Evolutionary conservation across 345 rosid species (phyloP).

Genomic region (Citrus hindsii): DNA sequence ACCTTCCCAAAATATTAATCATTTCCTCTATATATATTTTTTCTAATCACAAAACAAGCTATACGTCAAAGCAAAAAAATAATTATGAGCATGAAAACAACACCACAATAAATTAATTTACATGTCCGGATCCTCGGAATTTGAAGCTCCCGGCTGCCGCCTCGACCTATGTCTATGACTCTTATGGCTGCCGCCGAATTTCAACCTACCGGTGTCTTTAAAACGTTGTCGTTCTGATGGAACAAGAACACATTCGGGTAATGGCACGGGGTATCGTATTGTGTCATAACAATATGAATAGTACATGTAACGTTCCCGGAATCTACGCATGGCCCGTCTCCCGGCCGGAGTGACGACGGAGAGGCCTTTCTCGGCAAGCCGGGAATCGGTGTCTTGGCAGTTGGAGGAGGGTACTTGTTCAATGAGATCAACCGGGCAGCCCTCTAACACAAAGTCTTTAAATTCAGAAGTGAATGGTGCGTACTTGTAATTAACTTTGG

Average conservation of each 20-base stretch:
- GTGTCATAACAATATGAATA: slow-evolving; percentile 88
- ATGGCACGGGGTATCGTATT: slow-evolving; percentile 46
- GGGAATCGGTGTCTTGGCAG: slow-evolving; percentile 30
- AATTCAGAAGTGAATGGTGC: slow-evolving; percentile 77
- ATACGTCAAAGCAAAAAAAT: neutral
- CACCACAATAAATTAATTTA: neutral
- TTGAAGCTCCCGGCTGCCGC: slow-evolving; percentile 18
- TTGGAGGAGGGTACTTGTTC: slow-evolving; percentile 31
- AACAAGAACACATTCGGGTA: slow-evolving; percentile 64
- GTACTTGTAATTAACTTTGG: slow-evolving; percentile 67
- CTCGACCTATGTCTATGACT: slow-evolving; percentile 22
- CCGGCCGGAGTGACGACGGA: slow-evolving; percentile 32
- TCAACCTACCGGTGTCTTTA: slow-evolving; percentile 63
- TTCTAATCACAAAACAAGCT: neutral
- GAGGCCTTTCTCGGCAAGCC: slow-evolving; percentile 42
- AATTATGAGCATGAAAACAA: neutral
- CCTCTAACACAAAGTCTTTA: slow-evolving; percentile 57
- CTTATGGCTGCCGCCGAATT: slow-evolving; percentile 64
- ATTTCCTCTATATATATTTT: too few species aligned
- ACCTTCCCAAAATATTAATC: neutral
- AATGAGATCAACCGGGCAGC: slow-evolving; percentile 68
- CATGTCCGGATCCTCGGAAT: slow-evolving; percentile 1
- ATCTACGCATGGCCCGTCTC: slow-evolving; percentile 56
- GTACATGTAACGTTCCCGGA: slow-evolving; percentile 74
- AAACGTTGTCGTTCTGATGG: slow-evolving; percentile 52